These are phyloP conservation scores for Phytophthora capsici DNA, from an alignment of 352 stramenopile species.

Conservation along the genomic window DNA sequence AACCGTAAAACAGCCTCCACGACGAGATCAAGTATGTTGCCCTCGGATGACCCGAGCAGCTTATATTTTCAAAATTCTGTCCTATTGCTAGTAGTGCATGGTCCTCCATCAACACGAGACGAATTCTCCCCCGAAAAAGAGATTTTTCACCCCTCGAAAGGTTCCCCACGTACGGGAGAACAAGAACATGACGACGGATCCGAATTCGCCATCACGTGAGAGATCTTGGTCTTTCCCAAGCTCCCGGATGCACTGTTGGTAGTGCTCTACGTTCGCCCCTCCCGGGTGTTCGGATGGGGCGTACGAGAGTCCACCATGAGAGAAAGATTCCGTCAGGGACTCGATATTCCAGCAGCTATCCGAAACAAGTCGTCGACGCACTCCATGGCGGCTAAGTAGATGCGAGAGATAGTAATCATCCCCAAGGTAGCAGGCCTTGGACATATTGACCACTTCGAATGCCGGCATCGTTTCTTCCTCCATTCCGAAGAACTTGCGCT, in stretches of 20 bases:
- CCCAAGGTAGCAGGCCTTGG: constrained; percentile 54
- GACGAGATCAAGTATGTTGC: no score
- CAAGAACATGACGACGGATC: constrained; percentile 42
- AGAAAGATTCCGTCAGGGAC: constrained; percentile 27
- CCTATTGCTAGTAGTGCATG: constrained; percentile 13
- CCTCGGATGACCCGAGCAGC: constrained; percentile 9
- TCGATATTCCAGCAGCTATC: constrained; percentile 65
- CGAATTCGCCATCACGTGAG: constrained; percentile 56
- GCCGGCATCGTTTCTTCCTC: constrained; percentile 37
- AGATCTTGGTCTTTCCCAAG: constrained; percentile 53
- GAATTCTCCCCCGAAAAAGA: constrained; percentile 35
- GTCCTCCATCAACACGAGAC: constrained; percentile 41
- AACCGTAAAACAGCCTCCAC: no score
- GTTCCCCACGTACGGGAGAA: constrained; percentile 48
- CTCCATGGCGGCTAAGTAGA: constrained; percentile 44
- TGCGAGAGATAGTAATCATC: constrained; percentile 67
- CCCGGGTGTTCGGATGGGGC: constrained; percentile 44
- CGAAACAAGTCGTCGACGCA: constrained; percentile 50
- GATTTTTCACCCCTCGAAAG: constrained; percentile 33
- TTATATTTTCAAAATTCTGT: constrained; percentile 7
- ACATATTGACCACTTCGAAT: constrained; percentile 53
- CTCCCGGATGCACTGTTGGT: constrained; percentile 63
- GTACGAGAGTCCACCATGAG: constrained; percentile 40
- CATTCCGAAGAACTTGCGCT: constrained; percentile 56
- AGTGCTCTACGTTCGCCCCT: constrained; percentile 66